Evolutionary conservation across 2,329 filamentous ascomycete genomes (phyloP), one percentile per base, ranked within the genome.

Genomic region (Penicillium sp.): DNA sequence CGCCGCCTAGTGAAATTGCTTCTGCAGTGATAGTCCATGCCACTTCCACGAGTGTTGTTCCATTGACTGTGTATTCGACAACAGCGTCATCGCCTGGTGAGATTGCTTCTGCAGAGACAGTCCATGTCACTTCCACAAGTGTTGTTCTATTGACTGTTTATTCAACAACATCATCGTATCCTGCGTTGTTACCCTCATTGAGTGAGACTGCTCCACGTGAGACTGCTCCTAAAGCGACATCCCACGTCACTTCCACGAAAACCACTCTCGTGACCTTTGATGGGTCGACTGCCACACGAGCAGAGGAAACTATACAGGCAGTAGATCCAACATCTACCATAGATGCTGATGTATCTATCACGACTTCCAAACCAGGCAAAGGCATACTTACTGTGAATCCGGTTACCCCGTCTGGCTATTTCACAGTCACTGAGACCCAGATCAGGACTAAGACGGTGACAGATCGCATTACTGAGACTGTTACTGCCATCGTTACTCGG

Each of bases 371-470:
- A 11, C 12, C 19, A 17, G 35, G 28, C 9, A 26, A 45, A 40
- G 50, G 56, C 16, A 36, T 38, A 19, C 33, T 63, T 12, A 44
- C 26, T 19, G 43, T 65, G 5, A 47, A 58, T 8, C 61, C 60
- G 8, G 19, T 63, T 36, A 62, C 59, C 3, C 63, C 54, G 1
- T 12, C 53, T 31, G 60, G 56, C 5, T 42, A 56, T n/a, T 37
- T 63, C 16, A 58, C 56, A 2, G 42, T 65, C 25, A 63, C 57
- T 4, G 49, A 54, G 14, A 58, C 59, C 0, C 25, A 31, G 14
- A 58, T 50, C 10, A 42, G 52, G 14, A 61, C 56, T 3, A 53
- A 48, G 31, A 66, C 65, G 5, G 58, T 54, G 17, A 65, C 61
- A n/a, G 53, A 54, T 5, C 64, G 58, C 17, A 30, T 44, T 38